phyloP scores from a whole-genome alignment of 208 protist genomes.

The Endotrypanum monterogeii region DNA sequence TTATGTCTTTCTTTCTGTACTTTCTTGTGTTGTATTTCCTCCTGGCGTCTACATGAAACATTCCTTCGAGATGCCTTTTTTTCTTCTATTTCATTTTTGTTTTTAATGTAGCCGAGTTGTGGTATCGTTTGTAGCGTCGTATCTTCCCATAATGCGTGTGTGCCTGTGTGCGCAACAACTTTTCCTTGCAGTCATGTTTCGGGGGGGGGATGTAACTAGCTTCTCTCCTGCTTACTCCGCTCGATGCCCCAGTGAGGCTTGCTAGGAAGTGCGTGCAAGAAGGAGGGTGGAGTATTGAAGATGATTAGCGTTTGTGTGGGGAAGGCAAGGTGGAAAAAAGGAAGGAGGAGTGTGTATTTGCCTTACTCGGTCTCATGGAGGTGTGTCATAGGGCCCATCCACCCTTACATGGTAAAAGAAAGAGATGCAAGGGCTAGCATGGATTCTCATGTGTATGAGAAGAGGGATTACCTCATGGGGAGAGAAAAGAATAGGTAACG shows the following conservation, averaged over 20 bases:
- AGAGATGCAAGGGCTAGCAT: too few species aligned
- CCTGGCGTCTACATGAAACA: background rate
- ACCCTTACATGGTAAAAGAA: too few species aligned
- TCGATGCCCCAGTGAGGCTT: background rate
- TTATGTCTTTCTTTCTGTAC: conserved; percentile 8
- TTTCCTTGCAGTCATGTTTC: background rate
- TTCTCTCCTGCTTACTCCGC: background rate
- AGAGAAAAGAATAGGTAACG: too few species aligned
- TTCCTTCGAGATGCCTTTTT: background rate
- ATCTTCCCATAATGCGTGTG: background rate
- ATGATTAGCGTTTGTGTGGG: too few species aligned
- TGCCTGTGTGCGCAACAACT: too few species aligned
- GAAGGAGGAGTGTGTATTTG: too few species aligned
- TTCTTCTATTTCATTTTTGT: conserved; percentile 6
- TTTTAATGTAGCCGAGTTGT: background rate
- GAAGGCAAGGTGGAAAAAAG: too few species aligned
- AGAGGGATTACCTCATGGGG: too few species aligned
- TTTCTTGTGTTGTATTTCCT: background rate
- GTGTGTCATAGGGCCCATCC: too few species aligned
- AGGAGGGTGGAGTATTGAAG: background rate
- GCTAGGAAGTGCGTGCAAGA: background rate
- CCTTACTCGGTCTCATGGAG: too few species aligned
- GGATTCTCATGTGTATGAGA: too few species aligned
- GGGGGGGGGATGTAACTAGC: background rate
- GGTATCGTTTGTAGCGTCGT: background rate